A percentile compares a stretch with the other conserved stretches of the same genome.
Conservation (phyloP, 176 grass and related monocot genomes). For the Alloteropsis semialata region DNA sequence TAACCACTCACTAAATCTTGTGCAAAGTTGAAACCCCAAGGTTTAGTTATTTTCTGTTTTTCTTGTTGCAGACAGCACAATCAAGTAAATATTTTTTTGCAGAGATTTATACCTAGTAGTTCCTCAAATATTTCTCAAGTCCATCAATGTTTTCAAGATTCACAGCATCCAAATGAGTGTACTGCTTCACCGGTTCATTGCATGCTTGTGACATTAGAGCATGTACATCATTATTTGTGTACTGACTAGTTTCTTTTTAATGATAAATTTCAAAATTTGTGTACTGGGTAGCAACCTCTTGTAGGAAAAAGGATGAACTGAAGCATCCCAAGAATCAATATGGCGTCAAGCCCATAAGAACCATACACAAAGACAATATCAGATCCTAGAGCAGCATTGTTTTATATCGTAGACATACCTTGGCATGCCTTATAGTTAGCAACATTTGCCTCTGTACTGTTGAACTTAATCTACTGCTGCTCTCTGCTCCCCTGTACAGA, state of each 20-base stretch:
- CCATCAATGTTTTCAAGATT: neutral
- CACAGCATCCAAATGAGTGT: neutral
- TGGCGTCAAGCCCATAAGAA: too few relatives aligned
- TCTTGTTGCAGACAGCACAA: neutral
- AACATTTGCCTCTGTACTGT: neutral
- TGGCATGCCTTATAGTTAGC: neutral
- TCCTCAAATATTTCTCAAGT: neutral
- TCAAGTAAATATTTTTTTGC: neutral
- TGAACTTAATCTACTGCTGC: too few relatives aligned
- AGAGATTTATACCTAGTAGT: neutral
- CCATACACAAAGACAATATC: too few relatives aligned
- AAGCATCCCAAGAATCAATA: neutral
- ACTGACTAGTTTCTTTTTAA: too few relatives aligned
- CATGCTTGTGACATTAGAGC: neutral
- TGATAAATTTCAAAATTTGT: neutral
- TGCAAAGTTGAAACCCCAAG: conserved; percentile 5
- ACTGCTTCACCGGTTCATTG: neutral
- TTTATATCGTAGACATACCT: neutral
- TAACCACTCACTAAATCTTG: neutral
- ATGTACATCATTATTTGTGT: neutral
- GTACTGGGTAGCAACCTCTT: neutral
- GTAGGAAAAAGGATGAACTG: neutral
- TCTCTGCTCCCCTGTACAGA: too few relatives aligned
- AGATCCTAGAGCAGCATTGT: too few relatives aligned
- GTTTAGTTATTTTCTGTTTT: neutral